Evolutionary conservation across 2,329 filamentous ascomycete genomes (phyloP).

Genomic region (Pseudopyrenochaeta lycopersici): DNA sequence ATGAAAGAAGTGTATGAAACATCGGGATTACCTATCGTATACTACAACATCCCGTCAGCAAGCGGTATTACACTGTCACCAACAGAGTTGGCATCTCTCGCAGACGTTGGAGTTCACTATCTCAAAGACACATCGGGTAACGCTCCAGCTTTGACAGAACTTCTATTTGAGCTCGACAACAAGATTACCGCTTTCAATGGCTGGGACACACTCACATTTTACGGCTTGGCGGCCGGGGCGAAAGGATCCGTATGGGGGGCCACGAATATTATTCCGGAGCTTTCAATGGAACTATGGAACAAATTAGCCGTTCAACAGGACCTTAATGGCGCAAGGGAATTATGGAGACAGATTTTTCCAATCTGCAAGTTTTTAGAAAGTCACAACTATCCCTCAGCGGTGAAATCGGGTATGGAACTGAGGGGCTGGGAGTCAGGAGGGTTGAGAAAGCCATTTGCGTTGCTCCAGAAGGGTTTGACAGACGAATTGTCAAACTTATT

Average conservation of each 20-base stretch:
- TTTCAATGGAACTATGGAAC: constrained; percentile 58
- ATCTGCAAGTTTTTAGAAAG: constrained; percentile 61
- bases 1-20: no score
- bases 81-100: constrained; percentile 54
- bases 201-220: constrained; percentile 64
- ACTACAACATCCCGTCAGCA: no score
- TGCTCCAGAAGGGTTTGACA: constrained; percentile 36
- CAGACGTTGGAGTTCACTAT: constrained; percentile 59
- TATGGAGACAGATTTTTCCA: constrained; percentile 61
- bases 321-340: constrained; percentile 53
- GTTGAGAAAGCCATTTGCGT: constrained; percentile 59
- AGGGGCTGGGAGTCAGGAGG: constrained; percentile 58
- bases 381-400: constrained; percentile 59
- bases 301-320: no score
- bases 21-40: no score
- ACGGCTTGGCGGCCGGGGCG: constrained; percentile 60
- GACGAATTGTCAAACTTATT: constrained; percentile 10
- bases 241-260: constrained; percentile 61
- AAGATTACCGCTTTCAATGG: constrained; percentile 61
- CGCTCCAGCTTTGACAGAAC: constrained; percentile 59
- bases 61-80: constrained; percentile 55
- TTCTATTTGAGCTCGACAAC: constrained; percentile 55
- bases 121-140: constrained; percentile 64
- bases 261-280: constrained; percentile 61
- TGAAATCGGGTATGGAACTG: constrained; percentile 62